These are phyloP conservation scores for Heliosperma pusillum DNA, from an alignment of 148 eudicot genomes.

Conservation along the genomic window DNA sequence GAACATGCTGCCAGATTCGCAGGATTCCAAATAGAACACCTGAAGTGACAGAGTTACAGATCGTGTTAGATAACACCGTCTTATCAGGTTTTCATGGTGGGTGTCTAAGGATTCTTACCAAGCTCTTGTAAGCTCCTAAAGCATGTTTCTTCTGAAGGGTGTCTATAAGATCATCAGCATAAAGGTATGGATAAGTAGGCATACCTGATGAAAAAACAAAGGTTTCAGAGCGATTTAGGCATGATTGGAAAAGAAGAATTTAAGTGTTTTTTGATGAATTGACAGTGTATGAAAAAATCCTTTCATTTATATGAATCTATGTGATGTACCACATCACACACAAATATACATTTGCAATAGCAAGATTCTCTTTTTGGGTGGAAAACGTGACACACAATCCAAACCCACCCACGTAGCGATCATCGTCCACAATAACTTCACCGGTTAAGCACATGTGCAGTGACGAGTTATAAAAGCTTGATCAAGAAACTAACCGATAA, in stretches of 20 bases:
- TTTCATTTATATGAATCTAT: not conserved
- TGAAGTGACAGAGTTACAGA: slow-evolving; percentile 24
- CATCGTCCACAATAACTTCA: not conserved
- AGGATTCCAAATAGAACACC: slow-evolving; percentile 95
- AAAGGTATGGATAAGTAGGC: slow-evolving; percentile 82
- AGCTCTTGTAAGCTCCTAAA: slow-evolving; percentile 74
- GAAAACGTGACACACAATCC: too few species aligned
- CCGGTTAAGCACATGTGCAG: not conserved
- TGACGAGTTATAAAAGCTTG: not conserved
- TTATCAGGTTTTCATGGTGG: not conserved
- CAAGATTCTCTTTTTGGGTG: not conserved
- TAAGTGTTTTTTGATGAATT: too few species aligned
- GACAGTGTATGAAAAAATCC: too few species aligned
- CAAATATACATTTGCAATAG: not conserved
- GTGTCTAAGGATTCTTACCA: slow-evolving; percentile 45
- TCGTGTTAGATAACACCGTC: not conserved
- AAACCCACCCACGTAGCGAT: too few species aligned
- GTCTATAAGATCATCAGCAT: slow-evolving; percentile 66
- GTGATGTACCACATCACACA: not conserved
- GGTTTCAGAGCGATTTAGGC: not conserved
- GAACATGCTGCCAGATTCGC: slow-evolving; percentile 94
- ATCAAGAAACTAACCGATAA: slow-evolving; percentile 34
- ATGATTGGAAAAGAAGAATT: not conserved
- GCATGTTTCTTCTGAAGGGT: slow-evolving; percentile 82
- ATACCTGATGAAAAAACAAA: slow-evolving; percentile 47